phyloP scores from a whole-genome alignment of 1,139 yeast genomes.

The Citeromyces hawaiiensis region DNA sequence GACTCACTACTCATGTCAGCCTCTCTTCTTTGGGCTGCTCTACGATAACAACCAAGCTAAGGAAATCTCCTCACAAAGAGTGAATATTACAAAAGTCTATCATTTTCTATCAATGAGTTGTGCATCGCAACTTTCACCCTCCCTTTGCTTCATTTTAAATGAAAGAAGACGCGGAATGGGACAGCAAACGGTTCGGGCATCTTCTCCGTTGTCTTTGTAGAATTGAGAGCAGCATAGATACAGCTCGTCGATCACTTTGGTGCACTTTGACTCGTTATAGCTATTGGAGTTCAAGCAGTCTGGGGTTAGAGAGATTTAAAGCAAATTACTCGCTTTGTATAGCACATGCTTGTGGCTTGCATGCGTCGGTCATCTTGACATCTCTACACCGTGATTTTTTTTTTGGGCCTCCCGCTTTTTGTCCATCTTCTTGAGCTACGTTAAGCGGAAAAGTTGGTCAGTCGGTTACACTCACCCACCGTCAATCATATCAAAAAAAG shows the following conservation, averaged over 20 bases:
- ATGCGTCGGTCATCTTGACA: conserved; percentile 24
- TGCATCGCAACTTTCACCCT: conserved; percentile 39
- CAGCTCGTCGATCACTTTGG: conserved; percentile 40
- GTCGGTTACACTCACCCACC: too few relatives aligned
- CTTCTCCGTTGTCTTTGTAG: conserved; percentile 36
- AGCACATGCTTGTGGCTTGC: conserved; percentile 58
- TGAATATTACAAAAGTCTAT: neutral
- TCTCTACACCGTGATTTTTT: neutral
- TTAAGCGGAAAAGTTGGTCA: too few relatives aligned
- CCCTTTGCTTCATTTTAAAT: conserved; percentile 44
- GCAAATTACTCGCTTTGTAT: conserved; percentile 33
- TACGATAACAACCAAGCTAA: too few relatives aligned
- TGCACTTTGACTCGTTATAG: conserved; percentile 52
- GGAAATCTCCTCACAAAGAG: too few relatives aligned
- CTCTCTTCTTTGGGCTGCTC: too few relatives aligned
- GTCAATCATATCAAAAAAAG: too few relatives aligned
- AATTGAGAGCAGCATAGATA: conserved; percentile 49
- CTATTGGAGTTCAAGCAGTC: conserved; percentile 37
- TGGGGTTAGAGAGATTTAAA: conserved; percentile 5
- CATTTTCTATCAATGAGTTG: conserved; percentile 16
- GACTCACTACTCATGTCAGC: too few relatives aligned
- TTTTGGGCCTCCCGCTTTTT: neutral
- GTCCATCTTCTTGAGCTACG: too few relatives aligned
- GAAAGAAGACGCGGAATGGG: conserved; percentile 43
- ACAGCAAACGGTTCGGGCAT: conserved; percentile 51